Evolutionary conservation across 2,329 filamentous ascomycete species (phyloP), one percentile per base, ranked within the genome.

Genomic region (Fusarium sp.): DNA sequence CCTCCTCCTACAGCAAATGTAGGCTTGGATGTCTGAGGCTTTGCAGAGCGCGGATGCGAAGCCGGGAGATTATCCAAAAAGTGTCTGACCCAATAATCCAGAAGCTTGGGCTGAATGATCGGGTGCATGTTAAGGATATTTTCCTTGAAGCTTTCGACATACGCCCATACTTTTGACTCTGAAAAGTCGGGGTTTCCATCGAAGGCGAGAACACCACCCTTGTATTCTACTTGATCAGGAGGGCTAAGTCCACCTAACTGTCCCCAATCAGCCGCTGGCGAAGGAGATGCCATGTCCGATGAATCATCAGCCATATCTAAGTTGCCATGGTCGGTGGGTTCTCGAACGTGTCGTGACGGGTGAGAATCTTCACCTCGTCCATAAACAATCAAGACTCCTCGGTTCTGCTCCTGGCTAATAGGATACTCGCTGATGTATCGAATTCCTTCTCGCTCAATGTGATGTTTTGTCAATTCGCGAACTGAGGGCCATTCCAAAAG

Each of bases 341-440:
- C 82, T 59, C 80, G 82, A 32, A 84, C 81, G 10, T 79, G 82
- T 25, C 87, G 83, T 46, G 87, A 86, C 25, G 84, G 83, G 72
- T 91, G 90, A 27, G 86, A 83, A 32, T 92, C 92, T 80, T 97
- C 93, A 6, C 94, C 94, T 64, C 90, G 88, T 2, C 94, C 94
- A 79, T 92, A 94, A 3, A 95, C 83, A 25, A 92, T 88, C 43
- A 97, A 83, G 9, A 92, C 80, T 2, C 94, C 94, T 30, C 94
- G 88, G 60, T 86, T 86, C 75, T 93, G 88, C 78, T 97, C 94
- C 55, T 90, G 84, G 29, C 89, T 85, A 78, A 96, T 92, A 0
- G 94, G 93, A 77, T 94, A 97, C 70, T 92, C 88, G 58, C 88
- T 87, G 27, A 90, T 85, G 55, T 85, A 85, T 32, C 84, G 82